These are phyloP conservation scores for Thelephora terrestris DNA, from an alignment of 1,284 basidiomycete genomes.

Conservation along the genomic window DNA sequence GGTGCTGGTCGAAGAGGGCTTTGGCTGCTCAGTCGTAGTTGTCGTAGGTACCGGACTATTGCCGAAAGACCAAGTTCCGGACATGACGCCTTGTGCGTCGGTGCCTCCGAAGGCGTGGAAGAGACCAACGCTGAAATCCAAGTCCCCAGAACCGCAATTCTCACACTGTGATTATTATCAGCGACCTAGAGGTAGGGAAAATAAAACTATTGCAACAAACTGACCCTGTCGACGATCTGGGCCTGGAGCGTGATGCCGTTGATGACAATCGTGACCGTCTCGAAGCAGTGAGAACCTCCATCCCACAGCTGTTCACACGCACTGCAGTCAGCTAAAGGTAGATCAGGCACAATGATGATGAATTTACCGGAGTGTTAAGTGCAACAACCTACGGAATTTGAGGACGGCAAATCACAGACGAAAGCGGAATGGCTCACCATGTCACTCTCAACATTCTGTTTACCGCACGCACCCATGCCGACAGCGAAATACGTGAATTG, in stretches of 20 bases:
- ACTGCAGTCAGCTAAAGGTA: constrained; percentile 1
- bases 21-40: background rate
- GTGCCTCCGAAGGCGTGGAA: constrained; percentile 20
- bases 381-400: constrained; percentile 26
- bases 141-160: constrained; percentile 13
- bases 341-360: background rate
- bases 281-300: constrained; percentile 33
- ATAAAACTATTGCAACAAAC: constrained; percentile 4
- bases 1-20: background rate
- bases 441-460: constrained; percentile 21
- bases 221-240: constrained; percentile 32
- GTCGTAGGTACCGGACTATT: constrained; percentile 1
- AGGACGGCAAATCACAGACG: background rate
- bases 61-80: constrained; percentile 18
- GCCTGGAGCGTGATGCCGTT: constrained; percentile 35
- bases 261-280: constrained; percentile 37
- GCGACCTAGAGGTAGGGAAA: constrained; percentile 11
- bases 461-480: constrained; percentile 29
- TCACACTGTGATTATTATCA: constrained; percentile 20
- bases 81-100: constrained; percentile 17
- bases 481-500: constrained; percentile 25
- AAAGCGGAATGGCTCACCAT: constrained; percentile 21
- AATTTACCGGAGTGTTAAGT: constrained; percentile 24
- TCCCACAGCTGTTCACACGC: constrained; percentile 18
- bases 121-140: constrained; percentile 25